Conservation (phyloP, 345 rosid species). For the Aquilaria sinensis region DNA sequence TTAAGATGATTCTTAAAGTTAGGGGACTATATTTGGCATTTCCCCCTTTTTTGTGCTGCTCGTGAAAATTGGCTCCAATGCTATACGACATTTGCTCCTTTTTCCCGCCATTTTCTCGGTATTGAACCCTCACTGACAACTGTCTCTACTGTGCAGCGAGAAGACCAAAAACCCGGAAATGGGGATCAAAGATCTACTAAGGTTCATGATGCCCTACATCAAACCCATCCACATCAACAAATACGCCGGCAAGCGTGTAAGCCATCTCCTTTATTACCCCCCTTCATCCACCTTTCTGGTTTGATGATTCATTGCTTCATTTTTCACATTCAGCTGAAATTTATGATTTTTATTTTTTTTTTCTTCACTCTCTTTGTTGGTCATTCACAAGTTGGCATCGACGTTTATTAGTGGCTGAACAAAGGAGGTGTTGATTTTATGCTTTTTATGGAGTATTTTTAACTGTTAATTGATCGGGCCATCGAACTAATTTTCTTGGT, state of each 20-base stretch:
- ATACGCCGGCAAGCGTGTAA: constrained; percentile 73
- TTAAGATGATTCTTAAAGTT: too few relatives aligned
- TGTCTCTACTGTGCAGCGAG: background rate
- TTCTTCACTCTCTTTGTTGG: background rate
- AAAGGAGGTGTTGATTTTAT: constrained; percentile 67
- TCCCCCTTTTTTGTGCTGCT: too few relatives aligned
- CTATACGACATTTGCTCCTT: too few relatives aligned
- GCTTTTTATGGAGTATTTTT: background rate
- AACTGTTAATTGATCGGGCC: background rate
- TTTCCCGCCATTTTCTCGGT: too few relatives aligned
- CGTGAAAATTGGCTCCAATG: too few relatives aligned
- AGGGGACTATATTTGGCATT: too few relatives aligned
- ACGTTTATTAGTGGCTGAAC: constrained; percentile 92
- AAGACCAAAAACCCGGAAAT: constrained; percentile 10
- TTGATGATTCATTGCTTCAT: background rate
- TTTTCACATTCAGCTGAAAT: background rate
- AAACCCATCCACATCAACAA: constrained; percentile 68
- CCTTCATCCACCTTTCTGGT: background rate
- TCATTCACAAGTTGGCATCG: constrained; percentile 76
- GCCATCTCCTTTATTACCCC: background rate
- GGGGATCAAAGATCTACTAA: constrained; percentile 91
- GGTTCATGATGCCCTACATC: constrained; percentile 79
- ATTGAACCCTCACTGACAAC: too few relatives aligned
- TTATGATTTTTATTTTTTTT: background rate
- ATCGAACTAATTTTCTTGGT: too few relatives aligned